phyloP scores from a whole-genome alignment of 202 grass and related monocot genomes.

The Bolboschoenoplectus hybrid region DNA sequence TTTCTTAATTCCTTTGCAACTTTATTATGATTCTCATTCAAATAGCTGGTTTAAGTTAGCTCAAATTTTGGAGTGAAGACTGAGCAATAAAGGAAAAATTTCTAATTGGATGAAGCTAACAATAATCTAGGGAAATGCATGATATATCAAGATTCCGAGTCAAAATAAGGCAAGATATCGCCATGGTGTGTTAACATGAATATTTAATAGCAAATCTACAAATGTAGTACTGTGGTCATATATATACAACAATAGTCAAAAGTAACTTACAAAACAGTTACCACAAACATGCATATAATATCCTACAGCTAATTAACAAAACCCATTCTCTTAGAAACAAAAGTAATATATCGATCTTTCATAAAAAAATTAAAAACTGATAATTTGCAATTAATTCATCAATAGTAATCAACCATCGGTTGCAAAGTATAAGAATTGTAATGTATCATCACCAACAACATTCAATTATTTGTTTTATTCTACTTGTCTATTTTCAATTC shows the following conservation, averaged over 20 bases:
- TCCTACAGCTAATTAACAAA: background rate
- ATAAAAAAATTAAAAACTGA: background rate
- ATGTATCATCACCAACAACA: background rate
- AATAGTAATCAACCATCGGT: background rate
- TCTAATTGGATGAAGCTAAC: background rate
- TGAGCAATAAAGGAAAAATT: background rate
- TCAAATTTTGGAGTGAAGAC: background rate
- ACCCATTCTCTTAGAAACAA: background rate
- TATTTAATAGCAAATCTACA: background rate
- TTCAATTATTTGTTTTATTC: constrained; percentile 15
- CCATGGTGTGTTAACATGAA: background rate
- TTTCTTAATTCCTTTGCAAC: background rate
- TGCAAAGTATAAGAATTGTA: constrained; percentile 5
- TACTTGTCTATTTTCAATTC: constrained; percentile 18
- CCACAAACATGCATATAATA: constrained; percentile 18
- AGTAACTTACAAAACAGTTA: background rate
- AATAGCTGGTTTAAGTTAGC: background rate
- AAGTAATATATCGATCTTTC: background rate
- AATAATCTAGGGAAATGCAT: background rate
- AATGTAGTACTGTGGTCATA: background rate
- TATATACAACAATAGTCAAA: background rate
- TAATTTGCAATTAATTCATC: background rate
- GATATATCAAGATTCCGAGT: background rate
- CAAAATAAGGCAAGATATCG: background rate
- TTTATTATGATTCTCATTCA: background rate